A percentile compares a stretch with the other conserved stretches of the same genome.
Conservation (phyloP, 306 rosid genomes). For the Begonia peltatifolia region DNA sequence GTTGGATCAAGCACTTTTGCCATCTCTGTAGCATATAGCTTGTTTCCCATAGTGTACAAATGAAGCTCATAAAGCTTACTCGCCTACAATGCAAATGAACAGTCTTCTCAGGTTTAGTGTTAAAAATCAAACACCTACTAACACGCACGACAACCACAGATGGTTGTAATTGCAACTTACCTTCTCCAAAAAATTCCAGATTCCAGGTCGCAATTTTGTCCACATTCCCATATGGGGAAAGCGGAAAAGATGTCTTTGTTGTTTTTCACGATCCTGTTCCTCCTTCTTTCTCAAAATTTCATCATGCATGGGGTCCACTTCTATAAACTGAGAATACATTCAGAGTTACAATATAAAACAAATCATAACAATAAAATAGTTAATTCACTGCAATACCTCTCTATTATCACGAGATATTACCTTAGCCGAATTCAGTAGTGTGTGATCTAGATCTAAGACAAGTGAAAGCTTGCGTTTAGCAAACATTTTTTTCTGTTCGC, state of each 20-base stretch:
- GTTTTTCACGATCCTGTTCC: slow-evolving; percentile 70
- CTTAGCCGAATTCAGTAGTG: slow-evolving; percentile 98
- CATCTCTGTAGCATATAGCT: slow-evolving; percentile 95
- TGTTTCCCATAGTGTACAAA: slow-evolving; percentile 99
- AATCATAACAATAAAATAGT: not conserved
- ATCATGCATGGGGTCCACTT: slow-evolving; percentile 86
- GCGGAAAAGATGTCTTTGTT: slow-evolving; percentile 74
- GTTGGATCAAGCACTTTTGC: slow-evolving; percentile 97
- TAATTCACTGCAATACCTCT: no score
- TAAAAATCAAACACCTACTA: slow-evolving; percentile 9
- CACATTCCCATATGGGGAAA: slow-evolving; percentile 99
- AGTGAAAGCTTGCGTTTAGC: slow-evolving; percentile 79
- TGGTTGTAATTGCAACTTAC: slow-evolving; percentile 21
- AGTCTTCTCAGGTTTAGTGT: slow-evolving; percentile 7
- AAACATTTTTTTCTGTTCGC: slow-evolving; percentile 93
- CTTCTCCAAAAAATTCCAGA: slow-evolving; percentile 97
- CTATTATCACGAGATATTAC: slow-evolving; percentile 23
- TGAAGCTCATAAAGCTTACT: slow-evolving; percentile 89
- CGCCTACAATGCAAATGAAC: slow-evolving; percentile 45
- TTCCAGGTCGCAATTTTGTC: slow-evolving; percentile 96
- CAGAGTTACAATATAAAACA: slow-evolving; percentile 1
- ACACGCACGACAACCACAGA: not conserved
- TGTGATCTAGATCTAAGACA: slow-evolving; percentile 95
- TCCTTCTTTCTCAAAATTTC: slow-evolving; percentile 89
- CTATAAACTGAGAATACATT: slow-evolving; percentile 51